phyloP scores from a whole-genome alignment of 1,284 basidiomycete species.

The Inonotus hispidus region DNA sequence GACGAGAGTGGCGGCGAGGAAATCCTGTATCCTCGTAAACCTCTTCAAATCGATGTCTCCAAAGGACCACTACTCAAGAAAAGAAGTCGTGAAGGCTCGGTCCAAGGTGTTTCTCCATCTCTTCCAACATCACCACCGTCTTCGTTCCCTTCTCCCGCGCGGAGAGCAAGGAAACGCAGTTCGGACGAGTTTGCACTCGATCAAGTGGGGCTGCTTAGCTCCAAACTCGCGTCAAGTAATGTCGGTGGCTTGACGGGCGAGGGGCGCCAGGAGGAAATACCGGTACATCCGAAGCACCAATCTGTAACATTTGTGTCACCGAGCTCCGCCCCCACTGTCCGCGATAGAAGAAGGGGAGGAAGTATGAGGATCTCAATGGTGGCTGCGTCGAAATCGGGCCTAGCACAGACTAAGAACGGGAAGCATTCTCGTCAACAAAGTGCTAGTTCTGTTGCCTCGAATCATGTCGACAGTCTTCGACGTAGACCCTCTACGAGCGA shows the following conservation, averaged over 20 bases:
- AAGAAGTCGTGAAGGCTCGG: neutral
- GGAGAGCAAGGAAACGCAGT: constrained; percentile 66
- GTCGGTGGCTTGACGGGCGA: constrained; percentile 26
- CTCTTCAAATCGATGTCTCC: constrained; percentile 30
- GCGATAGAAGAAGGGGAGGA: constrained; percentile 13
- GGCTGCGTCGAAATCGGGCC: constrained; percentile 6
- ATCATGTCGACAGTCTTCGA: neutral
- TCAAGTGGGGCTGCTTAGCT: constrained; percentile 48
- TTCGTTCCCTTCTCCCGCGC: constrained; percentile 48
- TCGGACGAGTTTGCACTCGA: constrained; percentile 82
- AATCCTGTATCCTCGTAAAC: constrained; percentile 72
- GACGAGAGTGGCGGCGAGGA: constrained; percentile 81
- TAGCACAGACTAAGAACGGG: neutral
- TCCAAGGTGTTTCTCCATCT: neutral
- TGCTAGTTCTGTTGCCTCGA: constrained; percentile 7
- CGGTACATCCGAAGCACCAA: constrained; percentile 59
- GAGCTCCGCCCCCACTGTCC: constrained; percentile 31
- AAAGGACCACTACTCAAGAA: constrained; percentile 24
- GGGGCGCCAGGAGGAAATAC: constrained; percentile 45
- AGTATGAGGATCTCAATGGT: constrained; percentile 13
- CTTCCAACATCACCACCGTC: constrained; percentile 15
- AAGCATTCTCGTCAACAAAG: constrained; percentile 17
- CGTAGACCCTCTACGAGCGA: constrained; percentile 3
- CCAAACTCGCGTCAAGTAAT: constrained; percentile 38
- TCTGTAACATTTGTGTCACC: constrained; percentile 55